Base-by-base conservation (phyloP, 140 eudicot species). In the Anethum foeniculum region DNA sequence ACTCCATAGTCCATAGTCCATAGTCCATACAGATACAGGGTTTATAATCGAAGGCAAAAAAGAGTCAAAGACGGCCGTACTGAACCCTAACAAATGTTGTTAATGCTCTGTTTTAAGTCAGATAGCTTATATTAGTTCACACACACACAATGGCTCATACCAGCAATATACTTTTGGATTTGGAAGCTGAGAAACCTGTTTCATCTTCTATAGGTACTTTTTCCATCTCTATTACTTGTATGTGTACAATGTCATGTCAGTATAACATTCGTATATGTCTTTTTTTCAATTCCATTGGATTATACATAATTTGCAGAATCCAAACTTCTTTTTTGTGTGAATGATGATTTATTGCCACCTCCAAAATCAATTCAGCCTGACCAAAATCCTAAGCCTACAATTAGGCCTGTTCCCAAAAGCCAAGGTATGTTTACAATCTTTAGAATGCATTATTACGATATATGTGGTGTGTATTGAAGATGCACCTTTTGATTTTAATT, bases 261-360 rank as follows among this genome's bases (percentile, higher is more conserved):
- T n/a, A n/a, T 49, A 3, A 15, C 16, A 16, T 16, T 3, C 6
- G 13, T 10, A 39, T 41, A 12, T 1, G 23, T n/a, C 5, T 65
- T 7, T 6, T 15, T 2, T 13, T 60, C 0, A 47, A 2, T 44
- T 19, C 32, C 15, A 23, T 43, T 67, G 21, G 10, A 14, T 28
- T 54, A 2, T 49, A 21, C n/a, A 10, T 19, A 77, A 9, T 34
- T 67, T 28, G 77, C 65, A 79, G 86, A 83, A 79, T 83, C 86
- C 13, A 79, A 39, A 81, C 85, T 83, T 72, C 83, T 79, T 21
- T n/a, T 83, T 41, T 83, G 83, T 64, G 75, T 56, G 0, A 83
- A 73, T 3, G 39, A 64, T 34, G 73, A 39, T 4, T 36, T 69
- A 10, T 60, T 41, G 43, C 28, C 39, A 5, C 72, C 30, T 34